These are phyloP conservation scores for Turnera subulata DNA, from an alignment of 345 rosid species.

Conservation along the genomic window DNA sequence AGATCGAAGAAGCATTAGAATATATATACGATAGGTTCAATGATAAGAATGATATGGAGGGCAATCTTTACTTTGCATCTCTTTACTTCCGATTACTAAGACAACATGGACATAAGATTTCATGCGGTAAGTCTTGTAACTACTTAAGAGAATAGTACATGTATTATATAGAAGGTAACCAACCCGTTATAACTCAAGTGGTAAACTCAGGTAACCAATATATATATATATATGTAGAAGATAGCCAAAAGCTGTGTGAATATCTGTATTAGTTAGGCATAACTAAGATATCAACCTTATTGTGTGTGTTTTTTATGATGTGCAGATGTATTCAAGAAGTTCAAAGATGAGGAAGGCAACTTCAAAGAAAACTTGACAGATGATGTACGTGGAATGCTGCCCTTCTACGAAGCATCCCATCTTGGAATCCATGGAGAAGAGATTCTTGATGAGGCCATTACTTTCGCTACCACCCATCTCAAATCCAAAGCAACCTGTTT, in stretches of 20 bases:
- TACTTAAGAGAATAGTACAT: neutral
- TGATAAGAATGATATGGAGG: neutral
- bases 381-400: slow-evolving; percentile 24
- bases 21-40: neutral
- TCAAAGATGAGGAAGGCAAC: slow-evolving; percentile 13
- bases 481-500: neutral
- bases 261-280: neutral
- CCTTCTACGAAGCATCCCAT: slow-evolving; percentile 40
- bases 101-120: neutral
- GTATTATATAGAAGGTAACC: too few species aligned
- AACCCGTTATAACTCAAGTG: too few species aligned
- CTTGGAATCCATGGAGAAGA: slow-evolving; percentile 28
- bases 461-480: slow-evolving; percentile 25
- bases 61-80: neutral
- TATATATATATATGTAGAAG: too few species aligned
- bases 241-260: too few species aligned
- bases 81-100: neutral
- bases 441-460: slow-evolving; percentile 32
- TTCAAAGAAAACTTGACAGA: slow-evolving; percentile 2
- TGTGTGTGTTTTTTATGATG: too few species aligned
- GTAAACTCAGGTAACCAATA: too few species aligned
- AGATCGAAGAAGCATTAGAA: neutral
- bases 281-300: too few species aligned
- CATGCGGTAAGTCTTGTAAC: neutral
- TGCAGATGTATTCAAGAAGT: slow-evolving; percentile 31